A percentile compares a stretch with the other conserved stretches of the same genome.
These are phyloP conservation scores for Cordyceps farinosa DNA, from an alignment of 2,329 filamentous ascomycete species.

Conservation along the genomic window DNA sequence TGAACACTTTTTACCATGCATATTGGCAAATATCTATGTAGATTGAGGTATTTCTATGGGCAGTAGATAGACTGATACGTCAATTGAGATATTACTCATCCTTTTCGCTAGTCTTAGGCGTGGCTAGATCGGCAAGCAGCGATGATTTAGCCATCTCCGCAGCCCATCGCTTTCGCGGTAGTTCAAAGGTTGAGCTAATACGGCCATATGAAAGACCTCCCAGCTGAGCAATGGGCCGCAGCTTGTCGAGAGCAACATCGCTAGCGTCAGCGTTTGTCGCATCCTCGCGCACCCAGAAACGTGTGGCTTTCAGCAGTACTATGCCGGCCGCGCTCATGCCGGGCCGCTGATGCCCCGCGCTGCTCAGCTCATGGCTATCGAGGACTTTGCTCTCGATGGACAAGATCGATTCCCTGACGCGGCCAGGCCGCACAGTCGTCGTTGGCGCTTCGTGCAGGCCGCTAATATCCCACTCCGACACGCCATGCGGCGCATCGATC, in stretches of 20 bases:
- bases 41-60: no score
- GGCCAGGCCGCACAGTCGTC: constrained; percentile 24
- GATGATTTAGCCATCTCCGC: constrained; percentile 23
- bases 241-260: constrained; percentile 24
- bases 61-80: no score
- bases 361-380: constrained; percentile 28
- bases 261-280: constrained; percentile 24
- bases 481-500: constrained; percentile 70
- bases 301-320: constrained; percentile 27
- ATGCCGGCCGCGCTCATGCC: constrained; percentile 25
- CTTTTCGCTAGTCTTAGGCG: no score
- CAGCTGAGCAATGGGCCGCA: constrained; percentile 25
- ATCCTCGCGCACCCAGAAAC: constrained; percentile 30
- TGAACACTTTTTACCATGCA: no score
- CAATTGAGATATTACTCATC: no score
- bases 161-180: constrained; percentile 24
- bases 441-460: constrained; percentile 40
- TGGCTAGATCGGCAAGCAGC: constrained; percentile 8
- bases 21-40: no score
- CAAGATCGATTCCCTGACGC: constrained; percentile 28
- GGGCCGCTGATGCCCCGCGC: constrained; percentile 16
- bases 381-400: constrained; percentile 28
- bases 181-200: constrained; percentile 26
- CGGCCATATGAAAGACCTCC: constrained; percentile 28
- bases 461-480: constrained; percentile 70